Percentiles rank a stretch among this genome's conserved stretches.
Conservation (phyloP, 306 rosid species). For the Benincasa hispida region DNA sequence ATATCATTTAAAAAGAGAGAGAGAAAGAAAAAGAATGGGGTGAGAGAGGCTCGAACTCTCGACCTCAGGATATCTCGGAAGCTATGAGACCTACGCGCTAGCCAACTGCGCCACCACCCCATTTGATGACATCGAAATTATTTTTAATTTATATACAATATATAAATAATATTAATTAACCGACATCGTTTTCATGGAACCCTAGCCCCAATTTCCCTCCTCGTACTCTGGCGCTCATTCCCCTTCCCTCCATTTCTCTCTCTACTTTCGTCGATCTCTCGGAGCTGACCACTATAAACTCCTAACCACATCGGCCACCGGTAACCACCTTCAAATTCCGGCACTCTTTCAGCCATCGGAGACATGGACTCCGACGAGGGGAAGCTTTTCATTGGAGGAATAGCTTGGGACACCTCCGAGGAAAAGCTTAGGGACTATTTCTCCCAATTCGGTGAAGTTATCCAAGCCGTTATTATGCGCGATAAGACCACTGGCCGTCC, state of each 20-base stretch:
- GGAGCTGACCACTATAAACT: not conserved
- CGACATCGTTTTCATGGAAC: constrained; percentile 8
- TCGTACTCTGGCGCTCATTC: constrained; percentile 11
- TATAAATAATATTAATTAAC: not conserved
- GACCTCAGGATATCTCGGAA: constrained; percentile 59
- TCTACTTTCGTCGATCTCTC: not conserved
- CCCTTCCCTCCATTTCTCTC: constrained; percentile 4
- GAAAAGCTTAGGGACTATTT: constrained; percentile 41
- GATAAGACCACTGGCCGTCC: constrained; percentile 51
- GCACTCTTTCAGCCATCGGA: not conserved
- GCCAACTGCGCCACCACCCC: constrained; percentile 83
- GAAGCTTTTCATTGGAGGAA: constrained; percentile 48
- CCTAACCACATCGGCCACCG: not conserved
- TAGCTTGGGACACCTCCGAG: constrained; percentile 58
- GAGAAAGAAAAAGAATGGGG: constrained; percentile 17
- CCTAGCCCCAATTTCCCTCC: constrained; percentile 10
- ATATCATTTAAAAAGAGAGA: no score
- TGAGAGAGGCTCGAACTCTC: constrained; percentile 82
- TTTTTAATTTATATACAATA: not conserved
- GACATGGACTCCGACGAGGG: constrained; percentile 52
- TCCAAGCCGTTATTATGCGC: constrained; percentile 46
- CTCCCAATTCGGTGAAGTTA: constrained; percentile 37
- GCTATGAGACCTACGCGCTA: constrained; percentile 82
- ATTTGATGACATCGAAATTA: fast-evolving
- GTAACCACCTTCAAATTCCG: not conserved